Base-by-base conservation (phyloP, 192 early-diverging fungal genomes). In the Bifiguratus adelaidae region DNA sequence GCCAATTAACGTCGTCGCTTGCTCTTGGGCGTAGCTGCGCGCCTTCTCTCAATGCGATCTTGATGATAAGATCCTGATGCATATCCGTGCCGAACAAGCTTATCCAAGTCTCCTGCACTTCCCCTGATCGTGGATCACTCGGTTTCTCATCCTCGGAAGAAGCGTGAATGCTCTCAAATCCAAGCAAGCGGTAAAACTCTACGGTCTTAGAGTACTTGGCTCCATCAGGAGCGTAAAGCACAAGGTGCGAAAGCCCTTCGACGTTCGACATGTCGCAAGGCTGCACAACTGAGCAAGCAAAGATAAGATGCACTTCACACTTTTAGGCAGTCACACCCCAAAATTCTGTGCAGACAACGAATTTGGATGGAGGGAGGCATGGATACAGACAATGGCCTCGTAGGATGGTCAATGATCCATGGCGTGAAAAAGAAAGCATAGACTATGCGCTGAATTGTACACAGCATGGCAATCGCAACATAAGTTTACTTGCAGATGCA, bases 191-290 rank as follows among this genome's bases (percentile, higher is more conserved):
- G 23, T 60, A 60, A 27, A 60, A 60, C 7, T n/a, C 41, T 19
- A 50, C 12, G 16, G 52, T 46, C 11, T 33, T 15, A 20, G 47
- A 30, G 27, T 48, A 54, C 9, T 29, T 6, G 11, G 43, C 47
- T 12, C 16, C 6, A 4, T 44, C 21, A 15, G 52, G 24, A 18
- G 58, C 58, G 29, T 23, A 49, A 24, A 48, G 45, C 7, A 45
- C 30, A 23, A 60, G 33, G 19, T 60, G 47, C 11, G 58, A 60
- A 8, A 60, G 47, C 3, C 58, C 58, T 22, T 53, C 25, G 15
- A 40, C 13, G 5, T 7, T 40, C 7, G 37, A 21, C 37, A 40
- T 40, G 13, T 15, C 13, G 37, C n/a, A n/a, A n/a, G n/a, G n/a
- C n/a, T n/a, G n/a, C n/a, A n/a, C n/a, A n/a, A n/a, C n/a, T n/a